These are phyloP conservation scores for Ophiobolus disseminans DNA, from an alignment of 2,329 filamentous ascomycete genomes.

Conservation along the genomic window DNA sequence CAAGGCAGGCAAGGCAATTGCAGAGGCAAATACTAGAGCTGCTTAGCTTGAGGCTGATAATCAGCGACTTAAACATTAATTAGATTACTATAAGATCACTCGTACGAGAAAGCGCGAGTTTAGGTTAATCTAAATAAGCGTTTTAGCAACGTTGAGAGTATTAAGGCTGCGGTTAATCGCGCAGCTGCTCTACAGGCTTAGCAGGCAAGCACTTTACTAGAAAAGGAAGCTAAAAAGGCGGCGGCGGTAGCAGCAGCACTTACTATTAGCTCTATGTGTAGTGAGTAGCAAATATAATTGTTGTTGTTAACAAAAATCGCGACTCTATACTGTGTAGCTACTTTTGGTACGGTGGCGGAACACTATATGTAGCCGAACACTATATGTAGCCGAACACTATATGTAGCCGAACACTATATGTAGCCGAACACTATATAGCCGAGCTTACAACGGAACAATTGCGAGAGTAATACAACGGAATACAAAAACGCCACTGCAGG, in stretches of 20 bases:
- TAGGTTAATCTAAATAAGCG: slow-evolving; percentile 18
- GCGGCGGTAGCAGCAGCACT: slow-evolving; percentile 2
- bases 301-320: slow-evolving; percentile 1
- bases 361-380: slow-evolving; percentile 2
- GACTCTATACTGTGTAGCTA: background rate
- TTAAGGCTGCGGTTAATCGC: slow-evolving; percentile 4
- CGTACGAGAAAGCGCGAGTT: slow-evolving; percentile 11
- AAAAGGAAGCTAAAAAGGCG: slow-evolving; percentile 6
- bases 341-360: background rate
- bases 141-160: slow-evolving; percentile 13
- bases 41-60: slow-evolving; percentile 12
- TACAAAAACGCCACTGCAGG: no score
- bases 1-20: slow-evolving; percentile 17
- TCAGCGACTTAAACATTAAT: slow-evolving; percentile 12
- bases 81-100: slow-evolving; percentile 2
- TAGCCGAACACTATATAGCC: no score
- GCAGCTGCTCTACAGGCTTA: slow-evolving; percentile 1
- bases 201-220: background rate
- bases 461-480: no score
- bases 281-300: slow-evolving; percentile 1
- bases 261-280: slow-evolving; percentile 15
- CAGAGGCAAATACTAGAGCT: slow-evolving; percentile 8
- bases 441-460: no score
- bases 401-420: no score
- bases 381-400: background rate